A percentile compares a stretch with the other conserved stretches of the same genome.
These are phyloP conservation scores for Primulina huaijiensis DNA, from an alignment of 257 asterid species.

Conservation along the genomic window DNA sequence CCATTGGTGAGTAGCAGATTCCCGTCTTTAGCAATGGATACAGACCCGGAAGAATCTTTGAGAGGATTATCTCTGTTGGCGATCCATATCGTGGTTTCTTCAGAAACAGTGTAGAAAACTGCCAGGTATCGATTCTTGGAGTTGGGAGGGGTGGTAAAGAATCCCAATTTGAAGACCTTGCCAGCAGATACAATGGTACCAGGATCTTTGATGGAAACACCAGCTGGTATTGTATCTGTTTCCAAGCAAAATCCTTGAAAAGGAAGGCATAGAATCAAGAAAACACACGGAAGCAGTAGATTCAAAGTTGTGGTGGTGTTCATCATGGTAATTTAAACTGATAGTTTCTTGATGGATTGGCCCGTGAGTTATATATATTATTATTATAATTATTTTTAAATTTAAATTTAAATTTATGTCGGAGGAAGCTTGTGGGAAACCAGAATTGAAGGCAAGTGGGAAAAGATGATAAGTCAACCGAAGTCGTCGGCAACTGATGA, in stretches of 20 bases:
- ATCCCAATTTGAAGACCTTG: conserved; percentile 33
- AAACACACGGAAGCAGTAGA: background rate
- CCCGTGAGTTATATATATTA: too few relatives aligned
- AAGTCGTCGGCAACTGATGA: too few relatives aligned
- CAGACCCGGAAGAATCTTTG: conserved; percentile 26
- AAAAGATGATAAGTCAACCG: too few relatives aligned
- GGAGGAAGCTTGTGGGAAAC: too few relatives aligned
- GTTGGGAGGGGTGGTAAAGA: conserved; percentile 38
- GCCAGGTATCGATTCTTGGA: conserved; percentile 40
- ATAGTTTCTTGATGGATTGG: too few relatives aligned
- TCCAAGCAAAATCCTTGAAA: conserved; percentile 25
- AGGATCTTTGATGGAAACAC: conserved; percentile 26
- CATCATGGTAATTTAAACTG: background rate
- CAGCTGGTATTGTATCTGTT: conserved; percentile 31
- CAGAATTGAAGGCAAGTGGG: too few relatives aligned
- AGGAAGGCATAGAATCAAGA: conserved; percentile 15
- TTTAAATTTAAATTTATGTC: too few relatives aligned
- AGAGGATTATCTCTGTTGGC: conserved; percentile 42
- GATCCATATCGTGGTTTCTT: conserved; percentile 33
- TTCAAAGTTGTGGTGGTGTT: background rate
- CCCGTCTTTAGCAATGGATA: conserved; percentile 24
- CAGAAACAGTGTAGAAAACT: conserved; percentile 34
- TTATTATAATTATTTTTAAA: too few relatives aligned
- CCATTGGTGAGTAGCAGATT: conserved; percentile 32
- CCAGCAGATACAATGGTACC: conserved; percentile 22